These are phyloP conservation scores for Cladosporium sp. DNA, from an alignment of 2,329 filamentous ascomycete species.

Conservation along the genomic window DNA sequence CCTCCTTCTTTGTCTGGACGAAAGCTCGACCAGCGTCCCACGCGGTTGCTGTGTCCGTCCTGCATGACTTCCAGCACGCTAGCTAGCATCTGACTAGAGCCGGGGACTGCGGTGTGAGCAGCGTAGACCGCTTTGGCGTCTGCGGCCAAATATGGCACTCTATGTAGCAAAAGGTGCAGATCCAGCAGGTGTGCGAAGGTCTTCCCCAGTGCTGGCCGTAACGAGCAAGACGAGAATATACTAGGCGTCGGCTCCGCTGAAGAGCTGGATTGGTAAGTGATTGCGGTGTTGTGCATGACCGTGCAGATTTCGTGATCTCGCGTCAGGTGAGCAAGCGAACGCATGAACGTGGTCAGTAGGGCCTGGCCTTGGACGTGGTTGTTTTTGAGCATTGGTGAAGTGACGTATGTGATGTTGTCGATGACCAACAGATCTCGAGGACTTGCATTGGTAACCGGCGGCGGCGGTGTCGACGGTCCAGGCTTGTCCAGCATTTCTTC, in stretches of 20 bases:
- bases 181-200: conserved; percentile 35
- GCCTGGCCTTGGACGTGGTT: conserved; percentile 34
- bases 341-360: conserved; percentile 38
- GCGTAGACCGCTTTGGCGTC: conserved; percentile 34
- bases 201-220: conserved; percentile 36
- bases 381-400: conserved; percentile 26
- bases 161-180: conserved; percentile 37
- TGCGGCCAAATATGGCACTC: conserved; percentile 29
- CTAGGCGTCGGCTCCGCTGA: conserved; percentile 29
- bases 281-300: conserved; percentile 35
- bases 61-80: conserved; percentile 41
- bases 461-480: not conserved
- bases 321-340: conserved; percentile 37
- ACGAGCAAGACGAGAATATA: conserved; percentile 36
- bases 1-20: conserved; percentile 17
- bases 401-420: conserved; percentile 25
- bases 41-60: conserved; percentile 35
- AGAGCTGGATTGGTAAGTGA: conserved; percentile 9
- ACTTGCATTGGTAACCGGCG: not conserved
- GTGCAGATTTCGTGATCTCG: conserved; percentile 34
- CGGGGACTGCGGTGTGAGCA: conserved; percentile 7
- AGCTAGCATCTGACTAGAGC: conserved; percentile 22
- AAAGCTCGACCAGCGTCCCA: conserved; percentile 36
- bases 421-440: conserved; percentile 22
- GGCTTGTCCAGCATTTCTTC: conserved; percentile 37